Evolutionary conservation across 1,284 basidiomycete genomes (phyloP).

Genomic region (Ustanciosporium gigantosporum): DNA sequence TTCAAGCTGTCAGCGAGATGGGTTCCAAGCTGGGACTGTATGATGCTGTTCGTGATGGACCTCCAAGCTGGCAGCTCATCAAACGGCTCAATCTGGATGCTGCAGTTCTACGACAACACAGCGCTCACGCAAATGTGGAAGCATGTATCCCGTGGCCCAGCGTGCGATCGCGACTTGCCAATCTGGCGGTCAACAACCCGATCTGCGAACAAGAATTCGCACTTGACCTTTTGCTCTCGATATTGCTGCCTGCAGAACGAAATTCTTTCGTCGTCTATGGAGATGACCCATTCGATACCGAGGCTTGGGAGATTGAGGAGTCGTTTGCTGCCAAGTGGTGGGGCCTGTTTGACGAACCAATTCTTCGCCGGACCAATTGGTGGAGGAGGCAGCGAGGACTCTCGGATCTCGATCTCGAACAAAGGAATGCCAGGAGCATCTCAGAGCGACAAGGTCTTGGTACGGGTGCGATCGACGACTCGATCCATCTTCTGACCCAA

Average conservation of each 20-base stretch:
- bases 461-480: constrained; percentile 25
- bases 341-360: constrained; percentile 35
- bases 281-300: constrained; percentile 31
- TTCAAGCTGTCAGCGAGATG: too few relatives aligned
- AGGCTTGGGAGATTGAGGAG: constrained; percentile 40
- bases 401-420: background rate
- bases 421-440: too few relatives aligned
- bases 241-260: constrained; percentile 10
- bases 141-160: constrained; percentile 42
- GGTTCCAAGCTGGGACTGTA: too few relatives aligned
- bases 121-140: too few relatives aligned
- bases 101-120: too few relatives aligned
- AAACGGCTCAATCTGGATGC: too few relatives aligned
- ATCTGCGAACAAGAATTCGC: constrained; percentile 39
- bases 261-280: constrained; percentile 34
- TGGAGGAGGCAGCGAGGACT: constrained; percentile 42
- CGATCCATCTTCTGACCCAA: background rate
- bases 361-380: constrained; percentile 35
- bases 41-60: too few relatives aligned
- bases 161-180: constrained; percentile 32
- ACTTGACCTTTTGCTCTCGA: constrained; percentile 18
- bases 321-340: constrained; percentile 34
- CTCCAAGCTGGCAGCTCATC: too few relatives aligned
- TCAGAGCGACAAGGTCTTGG: constrained; percentile 17
- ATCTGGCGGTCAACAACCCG: constrained; percentile 11